Base-by-base conservation (phyloP, 1,284 basidiomycete species). In the Malassezia sp. region DNA sequence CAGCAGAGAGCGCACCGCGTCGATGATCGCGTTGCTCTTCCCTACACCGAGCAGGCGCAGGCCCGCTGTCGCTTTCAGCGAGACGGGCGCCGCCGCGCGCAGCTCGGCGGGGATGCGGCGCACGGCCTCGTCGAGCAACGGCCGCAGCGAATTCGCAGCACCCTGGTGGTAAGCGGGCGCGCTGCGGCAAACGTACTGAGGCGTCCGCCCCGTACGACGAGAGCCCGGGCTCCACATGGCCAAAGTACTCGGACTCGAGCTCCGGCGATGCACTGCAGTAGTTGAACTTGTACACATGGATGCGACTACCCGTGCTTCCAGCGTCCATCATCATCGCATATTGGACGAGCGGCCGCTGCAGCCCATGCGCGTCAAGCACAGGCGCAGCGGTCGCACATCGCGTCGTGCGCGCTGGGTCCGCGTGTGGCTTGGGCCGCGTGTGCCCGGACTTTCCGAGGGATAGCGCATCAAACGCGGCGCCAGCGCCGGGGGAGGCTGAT, bases 261-360 rank as follows among this genome's bases (percentile, higher is more conserved):
- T 78, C 73, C 0, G 89, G 82, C 32, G 63, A 55, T 15, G 54
- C 26, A 0, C 35, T 31, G 48, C 64, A 63, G 5, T 84, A 64
- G 54, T 70, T 70, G 56, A 70, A 70, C 47, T 60, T 93, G 81
- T 96, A 96, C 21, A 96, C 80, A 75, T 97, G 91, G 63, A 97
- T 90, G 14, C 91, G 81, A 1, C 89, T 93, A 17, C 91, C 91
- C 0, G 89, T 95, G 29, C 89, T 95, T 14, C 91, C 93, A 0
- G 93, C 91, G 70, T 97, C 91, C 71, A 97, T 86, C 80, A 96
- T 95, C 61, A 97, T 78, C 0, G 87, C 89, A 71, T 85, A 97
- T 71, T 95, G 88, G 14, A 70, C 63, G 18, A 64, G 34, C 4
- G 61, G 65, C n/a, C 63, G 49, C 3, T 47, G 52, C 21, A 45